Conservation (phyloP, 768 basidiomycete genomes). For the Lentinula raphanica region DNA sequence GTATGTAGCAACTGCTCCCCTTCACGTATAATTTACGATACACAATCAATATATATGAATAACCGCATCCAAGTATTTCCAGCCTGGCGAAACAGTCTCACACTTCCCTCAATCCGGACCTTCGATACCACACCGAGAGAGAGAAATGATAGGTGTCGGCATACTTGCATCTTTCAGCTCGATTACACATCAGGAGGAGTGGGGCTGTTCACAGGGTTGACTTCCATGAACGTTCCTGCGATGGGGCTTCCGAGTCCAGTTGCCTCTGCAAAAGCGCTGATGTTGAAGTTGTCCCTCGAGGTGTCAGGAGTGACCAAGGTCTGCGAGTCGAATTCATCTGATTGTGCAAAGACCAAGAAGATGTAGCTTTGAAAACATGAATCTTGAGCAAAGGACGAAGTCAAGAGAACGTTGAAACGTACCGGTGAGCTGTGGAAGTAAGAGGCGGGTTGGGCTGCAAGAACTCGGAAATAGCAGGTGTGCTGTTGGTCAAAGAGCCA, state of each 20-base stretch:
- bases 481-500: conserved; percentile 26
- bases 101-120: background rate
- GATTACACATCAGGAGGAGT: background rate
- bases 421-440: conserved; percentile 40
- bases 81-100: background rate
- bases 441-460: conserved; percentile 37
- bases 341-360: conserved; percentile 43
- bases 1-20: too few relatives aligned
- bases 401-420: conserved; percentile 1
- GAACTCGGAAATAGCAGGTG: conserved; percentile 38
- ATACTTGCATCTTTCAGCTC: too few relatives aligned
- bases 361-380: conserved; percentile 30
- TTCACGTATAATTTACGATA: background rate
- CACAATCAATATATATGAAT: background rate
- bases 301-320: conserved; percentile 32
- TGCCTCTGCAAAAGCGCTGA: conserved; percentile 35
- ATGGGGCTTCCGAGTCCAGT: conserved; percentile 41
- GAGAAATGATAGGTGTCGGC: too few relatives aligned
- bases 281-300: conserved; percentile 32
- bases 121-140: background rate
- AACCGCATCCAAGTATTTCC: background rate
- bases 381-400: background rate
- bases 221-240: conserved; percentile 45
- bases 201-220: conserved; percentile 22
- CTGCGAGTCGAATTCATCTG: conserved; percentile 34